A percentile compares a stretch with the other conserved stretches of the same genome.
Evolutionary conservation across 192 early-diverging fungal genomes (phyloP).

Genomic region (Cetraspora pellucida): DNA sequence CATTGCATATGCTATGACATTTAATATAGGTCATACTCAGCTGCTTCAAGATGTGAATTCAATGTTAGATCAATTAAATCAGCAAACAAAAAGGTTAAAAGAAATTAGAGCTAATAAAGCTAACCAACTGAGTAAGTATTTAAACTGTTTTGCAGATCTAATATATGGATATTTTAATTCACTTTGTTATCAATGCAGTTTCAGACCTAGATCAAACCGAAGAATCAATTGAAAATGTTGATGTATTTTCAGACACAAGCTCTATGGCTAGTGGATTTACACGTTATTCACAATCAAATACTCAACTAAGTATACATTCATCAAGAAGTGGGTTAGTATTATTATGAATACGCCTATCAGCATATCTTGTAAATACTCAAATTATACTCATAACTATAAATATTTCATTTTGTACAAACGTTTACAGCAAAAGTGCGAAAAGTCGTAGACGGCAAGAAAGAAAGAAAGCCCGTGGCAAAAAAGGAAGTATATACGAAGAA

Average conservation of each 20-base stretch:
- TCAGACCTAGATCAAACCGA: slow-evolving; percentile 40
- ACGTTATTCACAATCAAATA: slow-evolving; percentile 69
- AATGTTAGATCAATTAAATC: slow-evolving; percentile 63
- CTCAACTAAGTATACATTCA: slow-evolving; percentile 62
- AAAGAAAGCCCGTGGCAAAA: slow-evolving; percentile 84
- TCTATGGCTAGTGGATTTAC: slow-evolving; percentile 91
- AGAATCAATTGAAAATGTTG: slow-evolving; percentile 80
- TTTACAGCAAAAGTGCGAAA: slow-evolving; percentile 66
- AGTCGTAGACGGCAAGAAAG: slow-evolving; percentile 70
- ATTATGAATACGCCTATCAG: neutral
- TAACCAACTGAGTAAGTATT: slow-evolving; percentile 11
- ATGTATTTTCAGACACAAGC: slow-evolving; percentile 94
- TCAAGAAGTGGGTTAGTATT: slow-evolving; percentile 35
- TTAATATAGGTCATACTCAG: slow-evolving; percentile 46
- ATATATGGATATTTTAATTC: neutral
- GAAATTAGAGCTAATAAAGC: slow-evolving; percentile 46
- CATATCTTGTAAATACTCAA: neutral
- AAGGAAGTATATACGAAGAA: slow-evolving; percentile 88
- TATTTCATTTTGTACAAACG: neutral
- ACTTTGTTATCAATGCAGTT: neutral
- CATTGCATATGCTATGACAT: neutral
- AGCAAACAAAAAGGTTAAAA: slow-evolving; percentile 59
- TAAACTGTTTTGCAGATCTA: neutral
- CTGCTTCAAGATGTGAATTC: slow-evolving; percentile 67
- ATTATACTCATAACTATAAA: neutral